Evolutionary conservation across 305 asterid genomes (phyloP).

Genomic region (Lippia alba): DNA sequence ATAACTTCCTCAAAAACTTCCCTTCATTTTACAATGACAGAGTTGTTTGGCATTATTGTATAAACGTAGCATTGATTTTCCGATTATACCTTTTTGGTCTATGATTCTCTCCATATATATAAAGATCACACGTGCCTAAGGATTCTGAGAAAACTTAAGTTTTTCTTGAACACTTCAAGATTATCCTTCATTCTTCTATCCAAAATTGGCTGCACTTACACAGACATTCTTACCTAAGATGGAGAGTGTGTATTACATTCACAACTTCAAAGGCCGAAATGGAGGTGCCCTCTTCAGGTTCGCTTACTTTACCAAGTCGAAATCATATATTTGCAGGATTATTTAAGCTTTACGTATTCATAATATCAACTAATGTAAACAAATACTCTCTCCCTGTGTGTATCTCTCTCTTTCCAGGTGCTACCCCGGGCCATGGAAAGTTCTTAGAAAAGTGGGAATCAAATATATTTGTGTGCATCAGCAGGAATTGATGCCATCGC

Average conservation of each 20-base stretch:
- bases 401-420: slow-evolving; percentile 46
- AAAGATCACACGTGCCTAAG: background rate
- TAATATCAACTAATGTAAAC: background rate
- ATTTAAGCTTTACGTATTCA: background rate
- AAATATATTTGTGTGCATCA: slow-evolving; percentile 66
- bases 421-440: slow-evolving; percentile 89
- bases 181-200: slow-evolving; percentile 91
- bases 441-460: slow-evolving; percentile 64
- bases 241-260: slow-evolving; percentile 93
- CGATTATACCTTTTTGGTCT: background rate
- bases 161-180: slow-evolving; percentile 54
- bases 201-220: slow-evolving; percentile 82
- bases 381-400: background rate
- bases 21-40: too few relatives aligned
- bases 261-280: slow-evolving; percentile 85
- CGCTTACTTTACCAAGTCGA: background rate
- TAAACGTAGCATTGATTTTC: background rate
- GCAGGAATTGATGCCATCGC: slow-evolving; percentile 82
- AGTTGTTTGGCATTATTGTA: background rate
- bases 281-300: slow-evolving; percentile 92
- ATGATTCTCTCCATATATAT: background rate
- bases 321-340: too few relatives aligned
- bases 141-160: background rate
- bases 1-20: too few relatives aligned
- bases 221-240: slow-evolving; percentile 72